These are phyloP conservation scores for Termitomyces sp. DNA, from an alignment of 768 basidiomycete genomes.

Conservation along the genomic window DNA sequence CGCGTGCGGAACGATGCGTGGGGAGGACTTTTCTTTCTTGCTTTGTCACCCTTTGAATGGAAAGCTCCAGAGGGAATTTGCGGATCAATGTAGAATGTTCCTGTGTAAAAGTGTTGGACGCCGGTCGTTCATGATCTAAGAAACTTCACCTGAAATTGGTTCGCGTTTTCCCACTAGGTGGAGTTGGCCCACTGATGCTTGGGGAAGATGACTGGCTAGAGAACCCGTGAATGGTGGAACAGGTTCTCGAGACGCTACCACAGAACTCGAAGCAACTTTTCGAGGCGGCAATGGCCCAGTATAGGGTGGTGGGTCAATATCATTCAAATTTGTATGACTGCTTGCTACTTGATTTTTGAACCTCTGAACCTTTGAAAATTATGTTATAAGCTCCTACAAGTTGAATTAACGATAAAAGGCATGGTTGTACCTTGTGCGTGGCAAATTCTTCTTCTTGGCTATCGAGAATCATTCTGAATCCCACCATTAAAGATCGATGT, in stretches of 20 bases:
- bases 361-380: neutral
- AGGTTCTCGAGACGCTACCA: neutral
- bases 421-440: slow-evolving; percentile 1
- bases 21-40: slow-evolving; percentile 24
- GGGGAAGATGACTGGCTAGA: neutral
- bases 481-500: neutral
- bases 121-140: neutral
- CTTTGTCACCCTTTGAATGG: slow-evolving; percentile 19
- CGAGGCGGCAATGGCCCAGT: neutral
- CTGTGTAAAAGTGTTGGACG: slow-evolving; percentile 17
- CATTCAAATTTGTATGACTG: neutral
- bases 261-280: neutral
- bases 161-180: slow-evolving; percentile 7
- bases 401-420: no score
- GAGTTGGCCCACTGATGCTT: slow-evolving; percentile 9
- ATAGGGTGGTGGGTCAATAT: slow-evolving; percentile 12
- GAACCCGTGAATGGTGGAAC: neutral
- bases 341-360: neutral
- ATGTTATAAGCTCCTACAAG: neutral
- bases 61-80: slow-evolving; percentile 24
- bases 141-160: slow-evolving; percentile 9
- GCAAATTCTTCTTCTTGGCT: neutral
- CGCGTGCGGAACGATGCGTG: slow-evolving; percentile 42
- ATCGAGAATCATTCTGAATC: slow-evolving; percentile 8
- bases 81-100: slow-evolving; percentile 41